Conservation (phyloP, 208 protist genomes). For the Leishmania martiniquensis region DNA sequence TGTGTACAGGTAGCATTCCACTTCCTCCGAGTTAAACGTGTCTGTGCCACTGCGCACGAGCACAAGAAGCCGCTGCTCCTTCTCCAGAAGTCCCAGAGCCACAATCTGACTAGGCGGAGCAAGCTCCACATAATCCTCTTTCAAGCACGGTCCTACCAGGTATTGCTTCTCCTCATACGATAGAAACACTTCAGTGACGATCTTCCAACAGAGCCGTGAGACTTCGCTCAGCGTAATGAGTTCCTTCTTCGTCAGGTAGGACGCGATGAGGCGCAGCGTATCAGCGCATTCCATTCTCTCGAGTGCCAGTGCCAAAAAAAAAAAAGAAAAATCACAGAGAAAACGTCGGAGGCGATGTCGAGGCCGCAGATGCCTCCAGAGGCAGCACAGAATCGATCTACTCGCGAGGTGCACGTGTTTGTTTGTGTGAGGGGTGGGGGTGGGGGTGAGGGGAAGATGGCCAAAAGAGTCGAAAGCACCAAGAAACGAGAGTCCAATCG, state of each 20-base stretch:
- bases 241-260: conserved; percentile 51
- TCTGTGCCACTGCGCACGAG: conserved; percentile 36
- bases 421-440: not conserved
- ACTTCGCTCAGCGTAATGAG: conserved; percentile 48
- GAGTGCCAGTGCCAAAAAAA: too few relatives aligned
- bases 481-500: not conserved
- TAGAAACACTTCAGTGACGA: conserved; percentile 33
- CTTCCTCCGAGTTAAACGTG: conserved; percentile 27
- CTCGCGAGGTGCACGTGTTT: not conserved
- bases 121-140: conserved; percentile 50
- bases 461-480: not conserved
- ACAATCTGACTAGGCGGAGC: conserved; percentile 58
- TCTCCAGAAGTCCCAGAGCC: conserved; percentile 41
- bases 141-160: conserved; percentile 38
- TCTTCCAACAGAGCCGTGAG: conserved; percentile 39
- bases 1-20: conserved; percentile 58
- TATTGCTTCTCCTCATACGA: conserved; percentile 43
- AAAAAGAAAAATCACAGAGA: not conserved
- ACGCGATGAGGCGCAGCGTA: conserved; percentile 50
- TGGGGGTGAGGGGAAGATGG: not conserved
- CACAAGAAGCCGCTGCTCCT: conserved; percentile 45
- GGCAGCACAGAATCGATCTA: not conserved
- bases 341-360: not conserved
- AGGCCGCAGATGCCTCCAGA: not conserved
- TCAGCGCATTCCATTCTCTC: conserved; percentile 54